Conservation (phyloP, 345 rosid genomes). For the Crucihimalaya himalaica region DNA sequence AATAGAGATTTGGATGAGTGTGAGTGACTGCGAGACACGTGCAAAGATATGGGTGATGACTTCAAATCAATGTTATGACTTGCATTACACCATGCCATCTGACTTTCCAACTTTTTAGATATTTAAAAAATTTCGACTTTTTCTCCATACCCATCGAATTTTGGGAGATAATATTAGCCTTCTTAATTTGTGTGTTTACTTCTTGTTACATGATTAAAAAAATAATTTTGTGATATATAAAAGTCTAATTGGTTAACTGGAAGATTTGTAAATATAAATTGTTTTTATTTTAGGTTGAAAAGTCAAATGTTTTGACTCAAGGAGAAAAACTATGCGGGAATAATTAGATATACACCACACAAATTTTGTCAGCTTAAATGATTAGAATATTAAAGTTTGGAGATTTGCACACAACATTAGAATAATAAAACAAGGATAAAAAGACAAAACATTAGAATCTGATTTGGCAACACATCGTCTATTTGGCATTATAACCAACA, state of each 20-base stretch:
- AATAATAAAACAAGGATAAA: background rate
- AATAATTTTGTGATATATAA: background rate
- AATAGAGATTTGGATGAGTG: conserved; percentile 31
- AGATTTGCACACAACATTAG: conserved; percentile 7
- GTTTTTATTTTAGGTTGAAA: background rate
- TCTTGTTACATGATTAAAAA: background rate
- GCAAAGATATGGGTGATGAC: conserved; percentile 41
- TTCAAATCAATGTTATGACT: conserved; percentile 32
- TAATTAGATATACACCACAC: background rate
- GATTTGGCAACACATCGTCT: conserved; percentile 2
- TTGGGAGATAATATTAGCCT: background rate
- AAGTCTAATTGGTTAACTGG: background rate
- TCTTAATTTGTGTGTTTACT: background rate
- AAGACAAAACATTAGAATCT: conserved; percentile 8
- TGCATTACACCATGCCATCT: conserved; percentile 29
- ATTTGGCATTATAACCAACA: conserved; percentile 17
- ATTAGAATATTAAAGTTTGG: conserved; percentile 15
- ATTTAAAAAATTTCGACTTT: background rate
- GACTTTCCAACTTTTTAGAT: conserved; percentile 13
- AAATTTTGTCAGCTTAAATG: conserved; percentile 18
- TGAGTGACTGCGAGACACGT: conserved; percentile 33
- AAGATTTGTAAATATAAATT: background rate
- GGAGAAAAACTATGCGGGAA: background rate
- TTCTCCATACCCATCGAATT: background rate
- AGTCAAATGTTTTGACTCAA: background rate